Percentiles rank a stretch among this genome's conserved stretches.
Conservation (phyloP, 495 filamentous ascomycete species). For the Hypomontagnella monticulosa region DNA sequence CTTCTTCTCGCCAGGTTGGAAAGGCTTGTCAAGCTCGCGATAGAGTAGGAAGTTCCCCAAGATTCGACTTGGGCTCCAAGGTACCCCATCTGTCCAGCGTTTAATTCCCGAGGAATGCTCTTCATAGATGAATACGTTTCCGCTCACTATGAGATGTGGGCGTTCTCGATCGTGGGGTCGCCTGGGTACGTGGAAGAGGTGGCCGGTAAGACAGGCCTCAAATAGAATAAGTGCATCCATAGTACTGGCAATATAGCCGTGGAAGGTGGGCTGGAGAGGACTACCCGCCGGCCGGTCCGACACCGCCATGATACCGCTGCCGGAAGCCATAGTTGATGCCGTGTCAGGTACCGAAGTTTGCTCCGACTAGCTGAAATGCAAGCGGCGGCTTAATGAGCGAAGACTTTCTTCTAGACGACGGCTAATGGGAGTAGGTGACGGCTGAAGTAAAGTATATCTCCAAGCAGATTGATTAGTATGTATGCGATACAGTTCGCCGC, state of each 20-base stretch:
- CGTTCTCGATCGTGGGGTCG: conserved; percentile 88
- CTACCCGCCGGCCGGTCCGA: conserved; percentile 21
- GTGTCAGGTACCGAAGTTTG: conserved; percentile 3
- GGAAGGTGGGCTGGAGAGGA: conserved; percentile 61
- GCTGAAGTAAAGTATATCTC: conserved; percentile 30
- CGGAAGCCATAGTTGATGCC: conserved; percentile 18
- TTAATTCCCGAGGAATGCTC: conserved; percentile 90
- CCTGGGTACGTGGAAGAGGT: conserved; percentile 76
- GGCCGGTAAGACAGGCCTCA: conserved; percentile 75
- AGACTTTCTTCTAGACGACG: conserved; percentile 22
- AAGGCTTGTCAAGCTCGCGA: conserved; percentile 82
- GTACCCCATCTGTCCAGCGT: conserved; percentile 90
- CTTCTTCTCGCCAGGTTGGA: conserved; percentile 90
- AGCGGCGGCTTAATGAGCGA: conserved; percentile 25
- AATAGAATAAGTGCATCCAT: conserved; percentile 80
- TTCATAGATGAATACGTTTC: conserved; percentile 89
- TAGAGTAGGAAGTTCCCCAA: conserved; percentile 90
- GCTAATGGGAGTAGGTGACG: conserved; percentile 7
- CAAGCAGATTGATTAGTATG: conserved; percentile 3
- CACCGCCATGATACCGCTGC: conserved; percentile 18
- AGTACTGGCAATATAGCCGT: conserved; percentile 74
- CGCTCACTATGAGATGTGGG: conserved; percentile 75
- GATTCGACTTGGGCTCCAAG: conserved; percentile 91
- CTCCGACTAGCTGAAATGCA: conserved; percentile 17
- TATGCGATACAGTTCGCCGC: conserved; percentile 5